These are phyloP conservation scores for Lophiotrema nucula DNA, from an alignment of 495 filamentous ascomycete species.

Conservation along the genomic window DNA sequence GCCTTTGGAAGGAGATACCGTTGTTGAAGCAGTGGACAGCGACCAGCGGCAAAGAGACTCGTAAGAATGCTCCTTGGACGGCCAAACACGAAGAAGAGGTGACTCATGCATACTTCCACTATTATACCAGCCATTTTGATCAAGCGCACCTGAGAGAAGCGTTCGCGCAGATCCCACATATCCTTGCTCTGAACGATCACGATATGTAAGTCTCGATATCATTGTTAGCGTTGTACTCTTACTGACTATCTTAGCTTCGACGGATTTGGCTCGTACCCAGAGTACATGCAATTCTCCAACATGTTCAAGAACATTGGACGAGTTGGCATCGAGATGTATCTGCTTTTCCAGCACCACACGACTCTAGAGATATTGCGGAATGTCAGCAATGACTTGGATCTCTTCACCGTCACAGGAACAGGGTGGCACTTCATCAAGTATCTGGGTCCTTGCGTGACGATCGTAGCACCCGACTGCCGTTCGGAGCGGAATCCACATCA, in stretches of 20 bases:
- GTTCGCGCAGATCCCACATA: slow-evolving; percentile 94
- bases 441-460: slow-evolving; percentile 85
- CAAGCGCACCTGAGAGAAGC: slow-evolving; percentile 90
- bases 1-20: slow-evolving; percentile 94
- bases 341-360: slow-evolving; percentile 98
- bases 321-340: slow-evolving; percentile 96
- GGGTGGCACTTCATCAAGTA: slow-evolving; percentile 99
- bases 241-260: slow-evolving; percentile 66
- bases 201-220: slow-evolving; percentile 75
- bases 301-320: slow-evolving; percentile 98
- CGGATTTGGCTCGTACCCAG: slow-evolving; percentile 95
- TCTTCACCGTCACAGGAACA: slow-evolving; percentile 94
- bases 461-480: slow-evolving; percentile 85
- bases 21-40: slow-evolving; percentile 89
- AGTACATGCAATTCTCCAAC: slow-evolving; percentile 95
- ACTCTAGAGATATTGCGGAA: slow-evolving; percentile 90
- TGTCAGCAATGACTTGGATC: slow-evolving; percentile 77
- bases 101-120: slow-evolving; percentile 95
- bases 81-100: slow-evolving; percentile 93
- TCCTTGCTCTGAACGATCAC: slow-evolving; percentile 92
- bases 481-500: slow-evolving; percentile 87
- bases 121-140: slow-evolving; percentile 96
- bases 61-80: slow-evolving; percentile 88
- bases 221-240: neutral
- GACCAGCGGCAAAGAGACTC: slow-evolving; percentile 84